These are phyloP conservation scores for Citrus australasica DNA, from an alignment of 345 rosid species.

Conservation along the genomic window DNA sequence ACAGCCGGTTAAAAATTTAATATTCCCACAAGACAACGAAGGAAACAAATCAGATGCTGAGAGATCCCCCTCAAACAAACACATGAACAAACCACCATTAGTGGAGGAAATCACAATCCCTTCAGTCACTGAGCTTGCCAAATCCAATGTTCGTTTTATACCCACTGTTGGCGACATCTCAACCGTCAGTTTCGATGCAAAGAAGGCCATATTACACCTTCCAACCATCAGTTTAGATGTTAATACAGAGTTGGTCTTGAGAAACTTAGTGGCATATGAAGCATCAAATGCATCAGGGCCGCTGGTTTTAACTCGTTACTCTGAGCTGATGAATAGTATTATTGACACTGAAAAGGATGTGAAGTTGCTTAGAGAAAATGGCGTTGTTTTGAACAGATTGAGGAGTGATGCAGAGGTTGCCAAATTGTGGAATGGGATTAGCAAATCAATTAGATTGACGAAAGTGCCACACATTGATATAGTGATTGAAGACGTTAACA, in stretches of 20 bases:
- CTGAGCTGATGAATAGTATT: conserved; percentile 71
- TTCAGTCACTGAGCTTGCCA: conserved; percentile 39
- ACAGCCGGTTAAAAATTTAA: conserved; percentile 26
- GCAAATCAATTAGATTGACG: conserved; percentile 52
- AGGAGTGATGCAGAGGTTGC: conserved; percentile 61
- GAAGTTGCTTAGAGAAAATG: conserved; percentile 57
- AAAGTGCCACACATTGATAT: conserved; percentile 59
- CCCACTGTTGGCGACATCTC: conserved; percentile 14
- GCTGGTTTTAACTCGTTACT: conserved; percentile 47
- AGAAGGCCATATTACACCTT: conserved; percentile 35
- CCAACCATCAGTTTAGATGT: conserved; percentile 52
- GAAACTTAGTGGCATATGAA: background rate
- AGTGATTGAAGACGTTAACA: conserved; percentile 68
- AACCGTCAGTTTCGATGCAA: conserved; percentile 42
- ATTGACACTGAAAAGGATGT: conserved; percentile 61
- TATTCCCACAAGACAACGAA: conserved; percentile 7
- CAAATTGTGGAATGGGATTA: conserved; percentile 77
- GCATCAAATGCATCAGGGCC: conserved; percentile 36
- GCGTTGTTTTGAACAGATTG: conserved; percentile 20
- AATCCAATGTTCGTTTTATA: conserved; percentile 10
- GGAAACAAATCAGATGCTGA: conserved; percentile 9
- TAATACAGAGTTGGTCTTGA: conserved; percentile 50
- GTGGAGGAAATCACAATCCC: conserved; percentile 77
- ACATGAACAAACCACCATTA: conserved; percentile 41
- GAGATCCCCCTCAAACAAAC: background rate